Base-by-base conservation (phyloP, 768 basidiomycete genomes). In the Lentinus tigrinus region DNA sequence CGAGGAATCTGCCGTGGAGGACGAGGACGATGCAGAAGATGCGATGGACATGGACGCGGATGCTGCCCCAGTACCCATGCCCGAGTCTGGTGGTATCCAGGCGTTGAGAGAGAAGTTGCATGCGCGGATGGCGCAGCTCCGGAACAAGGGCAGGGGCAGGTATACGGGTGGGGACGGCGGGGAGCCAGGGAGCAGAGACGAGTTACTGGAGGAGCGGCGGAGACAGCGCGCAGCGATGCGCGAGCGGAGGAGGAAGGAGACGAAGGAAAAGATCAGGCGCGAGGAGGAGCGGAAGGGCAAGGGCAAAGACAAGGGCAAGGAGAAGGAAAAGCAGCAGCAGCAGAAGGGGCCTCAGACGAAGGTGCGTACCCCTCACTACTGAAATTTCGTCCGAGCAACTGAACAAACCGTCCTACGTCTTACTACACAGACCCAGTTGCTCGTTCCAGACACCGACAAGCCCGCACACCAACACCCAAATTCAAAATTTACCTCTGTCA, bases 171-270 rank as follows among this genome's bases (percentile, higher is more conserved):
- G 11, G 68, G 66, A 26, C 71, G 44, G 61, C 13, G 67, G 65
- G 4, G 67, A 83, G 65, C 77, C 84, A 10, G 81, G 78, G 6
- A 87, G 87, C 67, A 85, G 82, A 68, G 95, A 98, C 67, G 92
- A 86, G 60, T 70, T 98, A 46, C 70, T 98, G 51, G 90, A 93
- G 67, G 90, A 93, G 71, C 78, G 90, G 52, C 76, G 94, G 60
- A 73, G 74, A 64, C 86, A 91, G 66, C 78, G 93, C 4, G 95
- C 88, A 0, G 84, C 87, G 34, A 79, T 97, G 79, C 80, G 95
- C 21, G 95, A 98, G 72, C 82, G 85, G 56, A 76, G 96, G 64
- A 75, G 95, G 68, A 91, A 89, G 67, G 89, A 91, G 76, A 91
- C 91, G 8, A 89, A 81, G 69, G 94, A 95, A 73, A 89, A 91